phyloP scores from a whole-genome alignment of 2,329 filamentous ascomycete genomes.

The Fusarium decemcellulare region DNA sequence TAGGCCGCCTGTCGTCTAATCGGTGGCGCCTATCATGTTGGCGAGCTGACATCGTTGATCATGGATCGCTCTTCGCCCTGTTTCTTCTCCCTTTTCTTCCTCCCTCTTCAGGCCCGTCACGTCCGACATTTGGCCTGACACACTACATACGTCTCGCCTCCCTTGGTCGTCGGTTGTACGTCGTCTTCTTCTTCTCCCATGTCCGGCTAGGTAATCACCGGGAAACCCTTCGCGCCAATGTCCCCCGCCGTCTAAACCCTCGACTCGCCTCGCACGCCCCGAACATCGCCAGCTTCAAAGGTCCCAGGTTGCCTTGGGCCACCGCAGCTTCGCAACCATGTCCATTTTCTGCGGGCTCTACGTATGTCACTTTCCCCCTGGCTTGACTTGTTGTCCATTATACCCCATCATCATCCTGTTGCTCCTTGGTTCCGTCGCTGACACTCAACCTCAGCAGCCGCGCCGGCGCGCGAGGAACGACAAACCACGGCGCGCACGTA shows the following conservation, averaged over 20 bases:
- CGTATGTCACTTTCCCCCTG: constrained; percentile 22
- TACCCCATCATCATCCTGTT: neutral
- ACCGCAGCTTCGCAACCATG: constrained; percentile 31
- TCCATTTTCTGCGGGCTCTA: constrained; percentile 40
- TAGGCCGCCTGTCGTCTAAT: neutral
- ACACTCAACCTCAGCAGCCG: constrained; percentile 27
- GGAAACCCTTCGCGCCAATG: constrained; percentile 40
- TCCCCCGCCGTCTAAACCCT: constrained; percentile 29
- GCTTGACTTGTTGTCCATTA: neutral
- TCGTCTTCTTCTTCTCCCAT: constrained; percentile 1
- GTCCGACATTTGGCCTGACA: neutral
- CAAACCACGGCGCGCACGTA: constrained; percentile 51
- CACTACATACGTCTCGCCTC: neutral
- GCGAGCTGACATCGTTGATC: constrained; percentile 43
- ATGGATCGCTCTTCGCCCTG: constrained; percentile 12
- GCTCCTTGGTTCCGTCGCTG: constrained; percentile 14
- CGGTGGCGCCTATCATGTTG: constrained; percentile 34
- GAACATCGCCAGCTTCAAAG: constrained; percentile 37
- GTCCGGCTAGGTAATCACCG: constrained; percentile 16
- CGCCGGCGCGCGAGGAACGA: constrained; percentile 29
- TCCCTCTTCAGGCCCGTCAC: constrained; percentile 9
- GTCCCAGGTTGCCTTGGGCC: constrained; percentile 14
- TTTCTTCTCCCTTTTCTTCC: constrained; percentile 27
- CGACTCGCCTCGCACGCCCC: constrained; percentile 3
- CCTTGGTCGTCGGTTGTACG: neutral